Conservation (phyloP, 176 grass and related monocot species). For the Eragrostis nindensis region DNA sequence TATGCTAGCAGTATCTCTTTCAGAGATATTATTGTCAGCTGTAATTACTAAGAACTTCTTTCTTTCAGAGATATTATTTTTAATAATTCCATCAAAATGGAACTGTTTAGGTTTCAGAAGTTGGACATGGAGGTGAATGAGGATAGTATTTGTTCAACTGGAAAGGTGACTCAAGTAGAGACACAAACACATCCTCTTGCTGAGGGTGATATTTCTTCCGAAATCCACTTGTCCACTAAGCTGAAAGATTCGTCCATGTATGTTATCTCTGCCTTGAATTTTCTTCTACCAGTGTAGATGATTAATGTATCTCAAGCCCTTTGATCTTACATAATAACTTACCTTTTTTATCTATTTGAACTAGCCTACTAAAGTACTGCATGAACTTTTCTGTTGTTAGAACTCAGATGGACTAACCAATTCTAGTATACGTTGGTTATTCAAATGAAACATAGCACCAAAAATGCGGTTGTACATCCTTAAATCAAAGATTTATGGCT, state of each 20-base stretch:
- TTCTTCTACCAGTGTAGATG: background rate
- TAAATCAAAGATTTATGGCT: no score
- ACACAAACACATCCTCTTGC: no score
- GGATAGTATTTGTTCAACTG: background rate
- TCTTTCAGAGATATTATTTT: background rate
- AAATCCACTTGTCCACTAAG: no score
- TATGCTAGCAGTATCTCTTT: background rate
- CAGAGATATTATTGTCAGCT: background rate
- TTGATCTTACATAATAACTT: background rate
- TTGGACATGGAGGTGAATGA: background rate
- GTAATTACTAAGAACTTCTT: background rate
- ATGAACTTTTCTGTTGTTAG: no score
- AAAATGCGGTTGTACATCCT: no score
- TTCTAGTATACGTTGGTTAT: no score
- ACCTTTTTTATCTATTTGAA: background rate
- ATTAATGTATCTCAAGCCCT: background rate
- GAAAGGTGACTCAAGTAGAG: no score
- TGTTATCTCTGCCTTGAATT: background rate
- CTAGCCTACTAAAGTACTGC: background rate
- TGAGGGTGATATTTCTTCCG: no score
- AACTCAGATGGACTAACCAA: no score
- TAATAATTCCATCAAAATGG: background rate
- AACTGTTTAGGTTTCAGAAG: background rate
- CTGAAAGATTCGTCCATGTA: background rate
- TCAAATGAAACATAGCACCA: no score